phyloP scores from a whole-genome alignment of 1,139 yeast species.

The Geotrichum fermentans region DNA sequence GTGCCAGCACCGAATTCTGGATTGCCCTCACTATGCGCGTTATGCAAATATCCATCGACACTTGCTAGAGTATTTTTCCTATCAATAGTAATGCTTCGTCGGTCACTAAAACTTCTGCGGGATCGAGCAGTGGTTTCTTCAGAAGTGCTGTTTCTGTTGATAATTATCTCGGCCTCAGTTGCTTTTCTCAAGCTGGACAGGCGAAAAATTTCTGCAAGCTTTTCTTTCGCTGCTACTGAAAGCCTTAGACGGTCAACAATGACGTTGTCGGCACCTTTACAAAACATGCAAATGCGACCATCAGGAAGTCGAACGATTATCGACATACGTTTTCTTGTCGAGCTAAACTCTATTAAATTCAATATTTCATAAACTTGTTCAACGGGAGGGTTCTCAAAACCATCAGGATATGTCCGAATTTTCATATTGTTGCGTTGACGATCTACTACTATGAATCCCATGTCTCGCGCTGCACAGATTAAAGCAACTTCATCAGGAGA shows the following conservation, averaged over 20 bases:
- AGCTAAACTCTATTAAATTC: slow-evolving; percentile 79
- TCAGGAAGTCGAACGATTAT: slow-evolving; percentile 74
- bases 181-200: slow-evolving; percentile 61
- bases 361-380: slow-evolving; percentile 67
- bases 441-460: slow-evolving; percentile 78
- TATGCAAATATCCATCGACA: slow-evolving; percentile 53
- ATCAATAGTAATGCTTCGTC: slow-evolving; percentile 30
- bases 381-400: slow-evolving; percentile 60
- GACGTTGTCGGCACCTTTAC: slow-evolving; percentile 96
- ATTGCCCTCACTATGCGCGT: slow-evolving; percentile 49
- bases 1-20: slow-evolving; percentile 54
- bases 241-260: slow-evolving; percentile 68
- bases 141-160: slow-evolving; percentile 40
- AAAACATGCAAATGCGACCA: slow-evolving; percentile 64
- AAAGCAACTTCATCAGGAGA: slow-evolving; percentile 96
- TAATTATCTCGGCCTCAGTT: slow-evolving; percentile 74
- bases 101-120: slow-evolving; percentile 22
- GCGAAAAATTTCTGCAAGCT: slow-evolving; percentile 57
- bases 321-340: slow-evolving; percentile 91
- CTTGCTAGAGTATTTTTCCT: slow-evolving; percentile 30
- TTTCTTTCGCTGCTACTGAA: slow-evolving; percentile 51
- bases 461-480: slow-evolving; percentile 88
- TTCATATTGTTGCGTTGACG: slow-evolving; percentile 55
- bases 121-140: slow-evolving; percentile 16
- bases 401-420: slow-evolving; percentile 75